Evolutionary conservation across 306 rosid species (phyloP), one percentile per base, ranked within the genome.

Genomic region (Prosopis cineraria): DNA sequence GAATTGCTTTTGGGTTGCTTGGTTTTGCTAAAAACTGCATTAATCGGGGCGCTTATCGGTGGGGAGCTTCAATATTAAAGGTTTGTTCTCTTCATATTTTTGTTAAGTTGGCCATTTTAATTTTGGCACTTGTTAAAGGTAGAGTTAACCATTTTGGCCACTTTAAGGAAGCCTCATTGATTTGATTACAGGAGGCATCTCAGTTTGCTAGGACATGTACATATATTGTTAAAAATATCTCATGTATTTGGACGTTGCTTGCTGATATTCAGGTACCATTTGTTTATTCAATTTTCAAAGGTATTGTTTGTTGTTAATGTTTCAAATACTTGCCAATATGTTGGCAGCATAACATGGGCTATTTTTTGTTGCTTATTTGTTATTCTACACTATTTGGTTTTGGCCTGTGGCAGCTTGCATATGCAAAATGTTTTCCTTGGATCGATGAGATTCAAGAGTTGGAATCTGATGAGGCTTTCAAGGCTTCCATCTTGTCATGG

Each of bases 371-470:
- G 43, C 67, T 62, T 59, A 50, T 72, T 75, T 70, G 39, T 68
- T 55, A 55, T 81, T 67, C 41, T 60, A 43, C 73, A 24, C 70
- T 79, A 45, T 48, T 69, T 52, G 71, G 55, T 62, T 81, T 89
- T 73, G 72, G 47, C 50, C 55, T 75, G 58, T 81, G 67, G 74
- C 75, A 94, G 98, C 96, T 92, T 72, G 83, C 88, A 44, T 94
- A 92, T 84, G 97, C 97, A 31, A 90, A 90, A 85, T 90, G 89
- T 84, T 89, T 81, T 77, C 98, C 98, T 22, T 94, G 98, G 98
- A 81, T 84, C 81, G 93, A 82, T 76, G 94, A 90, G 75, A 80
- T 77, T 79, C 80, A 73, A 56, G 78, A 82, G 83, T 82, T 85
- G 86, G 91, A 83, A 75, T 75, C 83, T 73, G 78, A 85, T 79